These are phyloP conservation scores for Dothideomycetes sp. DNA, from an alignment of 2,329 filamentous ascomycete genomes.

Conservation along the genomic window DNA sequence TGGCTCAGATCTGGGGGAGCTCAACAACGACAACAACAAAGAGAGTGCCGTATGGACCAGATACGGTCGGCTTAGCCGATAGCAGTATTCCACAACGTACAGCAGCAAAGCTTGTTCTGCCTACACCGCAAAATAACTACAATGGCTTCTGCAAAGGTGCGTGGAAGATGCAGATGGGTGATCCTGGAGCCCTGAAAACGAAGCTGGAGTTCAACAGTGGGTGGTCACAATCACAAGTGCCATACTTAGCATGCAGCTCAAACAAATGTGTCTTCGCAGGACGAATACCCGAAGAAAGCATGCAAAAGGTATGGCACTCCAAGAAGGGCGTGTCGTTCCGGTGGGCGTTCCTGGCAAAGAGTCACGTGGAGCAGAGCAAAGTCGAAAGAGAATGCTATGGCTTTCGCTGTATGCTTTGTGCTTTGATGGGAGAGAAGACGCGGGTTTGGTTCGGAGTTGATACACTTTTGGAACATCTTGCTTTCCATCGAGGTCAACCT, in stretches of 20 bases:
- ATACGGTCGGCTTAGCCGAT: too few relatives aligned
- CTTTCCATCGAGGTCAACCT: constrained; percentile 27
- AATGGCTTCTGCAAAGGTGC: constrained; percentile 39
- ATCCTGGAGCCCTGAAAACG: constrained; percentile 24
- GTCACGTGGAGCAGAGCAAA: constrained; percentile 31
- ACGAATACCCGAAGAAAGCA: constrained; percentile 17
- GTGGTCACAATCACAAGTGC: constrained; percentile 16
- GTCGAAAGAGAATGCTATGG: constrained; percentile 23
- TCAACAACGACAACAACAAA: neutral
- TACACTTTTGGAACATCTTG: constrained; percentile 37
- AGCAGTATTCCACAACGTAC: too few relatives aligned
- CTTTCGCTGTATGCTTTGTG: constrained; percentile 42
- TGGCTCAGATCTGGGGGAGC: neutral
- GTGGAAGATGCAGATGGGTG: constrained; percentile 31
- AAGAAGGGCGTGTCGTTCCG: constrained; percentile 33
- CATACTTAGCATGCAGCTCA: constrained; percentile 31
- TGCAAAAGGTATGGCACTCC: constrained; percentile 19
- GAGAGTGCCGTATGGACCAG: too few relatives aligned
- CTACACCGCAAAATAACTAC: constrained; percentile 26
- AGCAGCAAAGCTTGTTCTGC: too few relatives aligned
- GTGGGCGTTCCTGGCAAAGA: constrained; percentile 41
- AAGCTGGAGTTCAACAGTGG: constrained; percentile 19
- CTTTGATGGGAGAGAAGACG: constrained; percentile 28
- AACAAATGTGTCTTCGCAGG: constrained; percentile 37
- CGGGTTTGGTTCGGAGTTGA: constrained; percentile 33